Conservation (phyloP, 441 rosid species). For the Flueggea neowawraea region DNA sequence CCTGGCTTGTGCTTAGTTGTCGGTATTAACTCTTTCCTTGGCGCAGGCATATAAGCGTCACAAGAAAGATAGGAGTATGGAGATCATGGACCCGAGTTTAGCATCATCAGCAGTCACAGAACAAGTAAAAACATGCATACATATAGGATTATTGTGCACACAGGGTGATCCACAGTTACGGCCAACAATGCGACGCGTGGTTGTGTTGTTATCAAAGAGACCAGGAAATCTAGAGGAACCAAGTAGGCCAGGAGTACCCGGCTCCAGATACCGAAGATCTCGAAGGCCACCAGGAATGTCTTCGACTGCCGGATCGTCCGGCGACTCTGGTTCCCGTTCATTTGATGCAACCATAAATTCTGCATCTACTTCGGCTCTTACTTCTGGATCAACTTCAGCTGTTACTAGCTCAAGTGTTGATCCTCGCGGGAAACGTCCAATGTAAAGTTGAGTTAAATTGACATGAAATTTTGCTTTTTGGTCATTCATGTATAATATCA, state of each 20-base stretch:
- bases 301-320: constrained; percentile 32
- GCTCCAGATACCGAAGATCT: constrained; percentile 57
- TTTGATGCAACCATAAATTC: constrained; percentile 36
- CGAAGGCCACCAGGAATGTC: constrained; percentile 39
- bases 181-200: constrained; percentile 63
- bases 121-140: constrained; percentile 66
- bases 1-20: too few species aligned
- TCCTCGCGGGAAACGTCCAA: constrained; percentile 59
- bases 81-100: constrained; percentile 56
- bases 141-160: constrained; percentile 70
- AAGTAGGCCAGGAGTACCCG: constrained; percentile 66
- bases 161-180: constrained; percentile 76
- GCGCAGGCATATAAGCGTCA: constrained; percentile 70
- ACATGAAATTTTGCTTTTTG: too few species aligned
- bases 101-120: constrained; percentile 43
- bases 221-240: constrained; percentile 63
- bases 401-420: constrained; percentile 29
- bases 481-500: too few species aligned
- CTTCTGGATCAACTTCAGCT: constrained; percentile 35
- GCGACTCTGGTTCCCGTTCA: constrained; percentile 25
- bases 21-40: neutral
- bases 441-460: constrained; percentile 26
- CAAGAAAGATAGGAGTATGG: constrained; percentile 65
- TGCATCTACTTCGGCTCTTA: constrained; percentile 7
- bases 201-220: constrained; percentile 62